A percentile compares a stretch with the other conserved stretches of the same genome.
Conservation (phyloP, 495 filamentous ascomycete species). For the Penicillium lividum region DNA sequence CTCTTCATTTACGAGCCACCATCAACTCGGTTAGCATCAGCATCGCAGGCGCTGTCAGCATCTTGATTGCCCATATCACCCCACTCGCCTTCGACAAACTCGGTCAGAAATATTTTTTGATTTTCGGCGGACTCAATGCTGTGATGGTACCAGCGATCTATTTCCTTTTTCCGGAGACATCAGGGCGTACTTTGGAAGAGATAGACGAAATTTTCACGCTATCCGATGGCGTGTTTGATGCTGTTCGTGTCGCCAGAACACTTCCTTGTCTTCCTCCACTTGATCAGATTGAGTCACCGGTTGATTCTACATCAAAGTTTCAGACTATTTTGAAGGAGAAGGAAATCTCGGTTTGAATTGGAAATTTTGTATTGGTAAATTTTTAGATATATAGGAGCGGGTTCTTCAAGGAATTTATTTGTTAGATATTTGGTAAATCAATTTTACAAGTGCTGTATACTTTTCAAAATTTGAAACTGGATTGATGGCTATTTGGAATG, state of each 20-base stretch:
- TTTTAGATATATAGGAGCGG: not conserved
- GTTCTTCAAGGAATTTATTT: not conserved
- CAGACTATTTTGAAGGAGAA: conserved; percentile 1
- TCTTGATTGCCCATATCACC: conserved; percentile 23
- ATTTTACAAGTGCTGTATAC: too few relatives aligned
- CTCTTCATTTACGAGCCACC: conserved; percentile 47
- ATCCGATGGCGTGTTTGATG: conserved; percentile 15
- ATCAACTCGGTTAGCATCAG: conserved; percentile 49
- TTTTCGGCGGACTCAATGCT: conserved; percentile 23
- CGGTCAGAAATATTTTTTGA: conserved; percentile 21
- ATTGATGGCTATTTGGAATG: too few relatives aligned
- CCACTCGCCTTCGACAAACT: conserved; percentile 23
- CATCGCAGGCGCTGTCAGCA: conserved; percentile 44
- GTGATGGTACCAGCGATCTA: conserved; percentile 25
- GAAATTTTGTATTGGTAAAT: not conserved
- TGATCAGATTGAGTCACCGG: not conserved
- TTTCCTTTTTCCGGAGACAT: conserved; percentile 54
- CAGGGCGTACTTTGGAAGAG: conserved; percentile 53
- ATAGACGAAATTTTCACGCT: conserved; percentile 54
- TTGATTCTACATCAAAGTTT: not conserved
- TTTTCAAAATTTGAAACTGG: too few relatives aligned
- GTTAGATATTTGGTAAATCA: not conserved
- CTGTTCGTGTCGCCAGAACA: conserved; percentile 15
- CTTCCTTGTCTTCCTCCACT: conserved; percentile 1
- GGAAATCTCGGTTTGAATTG: not conserved